phyloP scores from a whole-genome alignment of 176 grass and related monocot species.

The Oryza coarctata region DNA sequence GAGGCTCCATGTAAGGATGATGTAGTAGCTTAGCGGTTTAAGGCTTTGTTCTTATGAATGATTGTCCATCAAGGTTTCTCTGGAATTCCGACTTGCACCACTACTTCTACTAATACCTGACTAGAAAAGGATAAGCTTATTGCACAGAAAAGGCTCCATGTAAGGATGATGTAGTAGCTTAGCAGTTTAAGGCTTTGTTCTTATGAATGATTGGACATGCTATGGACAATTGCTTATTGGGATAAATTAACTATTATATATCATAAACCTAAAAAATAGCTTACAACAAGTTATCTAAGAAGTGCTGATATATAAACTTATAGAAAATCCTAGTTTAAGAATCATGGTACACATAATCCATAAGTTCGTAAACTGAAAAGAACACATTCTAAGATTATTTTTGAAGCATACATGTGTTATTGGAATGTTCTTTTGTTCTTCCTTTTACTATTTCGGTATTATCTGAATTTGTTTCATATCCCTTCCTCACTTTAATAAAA shows the following conservation, averaged over 20 bases:
- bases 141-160: neutral
- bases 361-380: no score
- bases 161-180: neutral
- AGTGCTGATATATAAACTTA: no score
- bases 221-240: no score
- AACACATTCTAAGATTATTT: no score
- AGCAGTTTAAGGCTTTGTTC: neutral
- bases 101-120: neutral
- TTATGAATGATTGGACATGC: no score
- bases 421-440: neutral
- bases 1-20: neutral
- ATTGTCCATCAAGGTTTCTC: neutral
- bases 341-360: no score
- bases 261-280: no score
- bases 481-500: neutral
- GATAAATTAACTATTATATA: no score
- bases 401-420: no score
- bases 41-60: neutral
- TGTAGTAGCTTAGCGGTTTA: neutral
- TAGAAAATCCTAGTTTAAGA: no score
- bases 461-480: neutral
- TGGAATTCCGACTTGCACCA: neutral
- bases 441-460: neutral
- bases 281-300: no score
- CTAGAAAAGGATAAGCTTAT: neutral